A percentile compares a stretch with the other conserved stretches of the same genome.
Conservation (phyloP, 2,329 filamentous ascomycete species). For the Colletotrichum australisinense region DNA sequence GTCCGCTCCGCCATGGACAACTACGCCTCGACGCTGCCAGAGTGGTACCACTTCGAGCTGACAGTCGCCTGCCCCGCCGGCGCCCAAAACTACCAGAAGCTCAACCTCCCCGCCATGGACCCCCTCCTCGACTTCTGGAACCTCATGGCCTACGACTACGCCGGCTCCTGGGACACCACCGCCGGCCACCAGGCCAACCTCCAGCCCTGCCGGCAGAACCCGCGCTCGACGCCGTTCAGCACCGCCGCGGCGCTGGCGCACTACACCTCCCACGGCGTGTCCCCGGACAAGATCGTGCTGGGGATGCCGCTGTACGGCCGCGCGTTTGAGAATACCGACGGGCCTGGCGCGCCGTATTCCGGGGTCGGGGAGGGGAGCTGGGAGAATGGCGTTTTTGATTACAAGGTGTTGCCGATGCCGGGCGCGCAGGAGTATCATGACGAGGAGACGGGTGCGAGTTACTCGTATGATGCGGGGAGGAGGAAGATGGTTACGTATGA, state of each 20-base stretch:
- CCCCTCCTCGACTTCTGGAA: slow-evolving; percentile 79
- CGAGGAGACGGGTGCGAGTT: slow-evolving; percentile 74
- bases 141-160: slow-evolving; percentile 90
- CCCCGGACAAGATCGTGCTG: slow-evolving; percentile 80
- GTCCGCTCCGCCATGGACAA: slow-evolving; percentile 68
- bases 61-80: slow-evolving; percentile 75
- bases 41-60: slow-evolving; percentile 69
- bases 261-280: slow-evolving; percentile 75
- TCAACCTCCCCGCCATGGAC: slow-evolving; percentile 75
- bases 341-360: slow-evolving; percentile 74
- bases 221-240: slow-evolving; percentile 80
- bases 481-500: slow-evolving; percentile 84
- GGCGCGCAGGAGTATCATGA: slow-evolving; percentile 76
- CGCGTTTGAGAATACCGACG: slow-evolving; percentile 82
- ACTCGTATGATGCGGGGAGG: slow-evolving; percentile 75
- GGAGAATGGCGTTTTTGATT: slow-evolving; percentile 90
- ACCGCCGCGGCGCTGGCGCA: slow-evolving; percentile 76
- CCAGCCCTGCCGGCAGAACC: slow-evolving; percentile 66
- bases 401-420: slow-evolving; percentile 81
- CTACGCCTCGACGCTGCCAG: slow-evolving; percentile 59
- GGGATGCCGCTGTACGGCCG: slow-evolving; percentile 95
- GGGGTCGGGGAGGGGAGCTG: slow-evolving; percentile 84
- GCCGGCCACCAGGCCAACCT: slow-evolving; percentile 88
- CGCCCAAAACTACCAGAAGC: slow-evolving; percentile 69
- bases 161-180: slow-evolving; percentile 80